phyloP scores from a whole-genome alignment of 2,329 filamentous ascomycete species.

The Fusarium fujikuroi region DNA sequence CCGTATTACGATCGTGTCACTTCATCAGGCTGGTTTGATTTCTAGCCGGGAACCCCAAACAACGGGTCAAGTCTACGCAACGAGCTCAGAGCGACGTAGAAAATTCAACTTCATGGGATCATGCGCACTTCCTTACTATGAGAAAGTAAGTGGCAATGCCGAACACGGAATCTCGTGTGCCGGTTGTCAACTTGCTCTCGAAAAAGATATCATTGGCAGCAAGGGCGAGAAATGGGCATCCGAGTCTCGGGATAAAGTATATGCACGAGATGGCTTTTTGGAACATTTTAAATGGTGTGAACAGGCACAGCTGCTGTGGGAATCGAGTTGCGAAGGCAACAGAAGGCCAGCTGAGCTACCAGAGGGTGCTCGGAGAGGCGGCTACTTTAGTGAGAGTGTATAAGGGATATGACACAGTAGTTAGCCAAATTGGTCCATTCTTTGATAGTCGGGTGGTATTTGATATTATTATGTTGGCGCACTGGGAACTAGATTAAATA shows the following conservation, averaged over 20 bases:
- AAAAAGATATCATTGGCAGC: neutral
- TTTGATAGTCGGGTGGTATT: neutral
- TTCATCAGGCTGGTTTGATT: neutral
- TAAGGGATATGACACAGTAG: no score
- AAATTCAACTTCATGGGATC: neutral
- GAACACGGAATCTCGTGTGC: neutral
- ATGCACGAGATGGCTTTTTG: neutral
- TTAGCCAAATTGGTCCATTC: fast-evolving
- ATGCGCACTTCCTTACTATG: neutral
- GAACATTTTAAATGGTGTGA: neutral
- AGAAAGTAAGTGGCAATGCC: neutral
- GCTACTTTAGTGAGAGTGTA: neutral
- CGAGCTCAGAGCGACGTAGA: neutral
- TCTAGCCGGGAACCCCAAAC: fast-evolving
- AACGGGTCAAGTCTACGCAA: fast-evolving
- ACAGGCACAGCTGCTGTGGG: neutral
- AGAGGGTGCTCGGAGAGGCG: neutral
- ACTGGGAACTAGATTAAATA: fast-evolving
- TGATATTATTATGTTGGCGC: fast-evolving
- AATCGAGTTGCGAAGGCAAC: neutral
- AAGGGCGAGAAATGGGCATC: neutral
- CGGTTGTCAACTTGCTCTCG: neutral
- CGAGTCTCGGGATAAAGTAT: neutral
- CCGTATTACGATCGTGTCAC: neutral
- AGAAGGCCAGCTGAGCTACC: neutral